Evolutionary conservation across 2,329 filamentous ascomycete species (phyloP), one percentile per base, ranked within the genome.

Genomic region (Tolypocladium sp.): DNA sequence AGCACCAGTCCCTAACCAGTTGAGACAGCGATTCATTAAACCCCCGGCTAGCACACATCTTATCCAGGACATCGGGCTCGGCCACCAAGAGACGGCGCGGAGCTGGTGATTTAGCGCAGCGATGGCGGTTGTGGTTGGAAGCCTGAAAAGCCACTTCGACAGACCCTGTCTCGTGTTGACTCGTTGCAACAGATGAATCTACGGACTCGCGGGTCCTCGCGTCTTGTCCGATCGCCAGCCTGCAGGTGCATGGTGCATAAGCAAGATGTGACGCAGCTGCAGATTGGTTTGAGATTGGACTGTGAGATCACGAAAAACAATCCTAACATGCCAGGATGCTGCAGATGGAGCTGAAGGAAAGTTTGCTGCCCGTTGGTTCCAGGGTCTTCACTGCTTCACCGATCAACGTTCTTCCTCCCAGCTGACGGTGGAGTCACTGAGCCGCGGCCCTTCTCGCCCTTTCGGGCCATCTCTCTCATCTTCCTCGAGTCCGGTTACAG

Each of bases 231-330:
- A 59, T 56, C 37, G 42, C 58, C 57, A 37, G 35, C 58, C 49
- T 60, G 60, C 58, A 60, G 51, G 27, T 52, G 60, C 56, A 57
- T 56, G 56, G 46, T 58, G 56, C 58, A 46, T 55, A 57, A 57
- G 58, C 58, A 57, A 57, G 60, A 61, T 61, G 60, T 59, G 59
- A 62, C 59, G 51, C 55, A 56, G 55, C 51, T 56, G 55, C 58
- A 58, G 55, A 53, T 52, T 38, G 38, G 56, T 60, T 52, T 56
- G 49, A 58, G 58, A 61, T 61, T 56, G 44, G 44, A 53, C 44
- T 35, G 49, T 15, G 44, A 56, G 58, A 59, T 59, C 25, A 37
- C 20, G 22, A 49, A 55, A 35, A 27, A 51, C 40, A 15, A 33
- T 9, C 13, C 25, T 2, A 41, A 38, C 9, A 17, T 53, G 30